Evolutionary conservation across 2,329 filamentous ascomycete genomes (phyloP), one percentile per base, ranked within the genome.

Genomic region (Fusarium verrucosum): DNA sequence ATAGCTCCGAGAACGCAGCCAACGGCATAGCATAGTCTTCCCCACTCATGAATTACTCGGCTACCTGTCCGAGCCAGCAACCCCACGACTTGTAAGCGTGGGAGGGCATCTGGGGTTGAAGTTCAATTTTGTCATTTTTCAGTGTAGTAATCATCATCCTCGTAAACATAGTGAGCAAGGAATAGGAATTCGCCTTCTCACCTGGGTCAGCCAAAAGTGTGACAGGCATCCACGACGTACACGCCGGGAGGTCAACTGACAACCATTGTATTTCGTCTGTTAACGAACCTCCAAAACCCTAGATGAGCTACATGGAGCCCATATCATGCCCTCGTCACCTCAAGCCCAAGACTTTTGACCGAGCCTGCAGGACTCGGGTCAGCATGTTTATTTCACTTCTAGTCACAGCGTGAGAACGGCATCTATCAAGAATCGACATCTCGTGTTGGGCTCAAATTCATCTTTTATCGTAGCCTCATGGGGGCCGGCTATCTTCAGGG

Each of bases 381-480:
- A 14, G 7, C 6, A n/a, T 30, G 19, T 30, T 32, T 19, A 35
- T 11, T 6, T 50, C 23, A 36, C 30, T 33, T 45, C 26, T 19
- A 32, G 8, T 62, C 52, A 62, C 59, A 13, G 20, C 17, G 25
- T 11, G 37, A 26, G 30, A 43, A 26, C 14, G 20, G 19, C 25
- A 57, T 45, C 44, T 40, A 32, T 58, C 46, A 53, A 49, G 66
- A 62, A 68, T 71, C 63, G 65, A 72, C 68, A 68, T 59, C 69
- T 63, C 51, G 67, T 70, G 63, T 68, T 73, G 70, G 69, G 70
- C 70, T 73, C 58, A 73, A 72, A 72, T 73, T 75, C 66, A 74
- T 75, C 70, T 76, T 76, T 75, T 74, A 72, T 76, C 73, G 67
- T 77, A 74, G 72, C 74, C 74, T 71, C 63, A 69, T 61, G 52